These are phyloP conservation scores for Jimgerdemannia lactiflua DNA, from an alignment of 192 early-diverging fungal genomes.

Conservation along the genomic window DNA sequence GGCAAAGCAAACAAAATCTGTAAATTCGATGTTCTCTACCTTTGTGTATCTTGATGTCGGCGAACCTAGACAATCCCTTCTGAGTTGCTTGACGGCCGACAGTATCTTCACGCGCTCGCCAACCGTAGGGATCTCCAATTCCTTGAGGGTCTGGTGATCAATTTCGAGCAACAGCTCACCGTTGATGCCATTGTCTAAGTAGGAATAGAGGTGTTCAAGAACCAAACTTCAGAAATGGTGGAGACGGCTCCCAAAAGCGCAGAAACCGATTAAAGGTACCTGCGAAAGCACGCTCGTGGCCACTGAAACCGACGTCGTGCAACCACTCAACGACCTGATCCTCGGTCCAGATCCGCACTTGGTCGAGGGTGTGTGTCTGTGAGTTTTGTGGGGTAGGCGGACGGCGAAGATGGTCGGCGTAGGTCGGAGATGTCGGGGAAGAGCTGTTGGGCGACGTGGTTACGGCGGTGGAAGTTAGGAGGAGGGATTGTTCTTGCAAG, in stretches of 20 bases:
- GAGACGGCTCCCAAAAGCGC: not conserved
- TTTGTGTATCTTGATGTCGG: not conserved
- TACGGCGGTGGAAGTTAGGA: not conserved
- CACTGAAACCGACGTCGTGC: constrained; percentile 8
- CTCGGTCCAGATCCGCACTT: constrained; percentile 28
- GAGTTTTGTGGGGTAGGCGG: not conserved
- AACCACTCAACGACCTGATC: constrained; percentile 33
- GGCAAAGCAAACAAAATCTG: too few species aligned
- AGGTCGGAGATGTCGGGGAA: constrained; percentile 34
- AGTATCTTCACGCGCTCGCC: constrained; percentile 84
- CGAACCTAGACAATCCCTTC: constrained; percentile 47
- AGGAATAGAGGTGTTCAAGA: not conserved
- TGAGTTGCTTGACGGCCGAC: constrained; percentile 69
- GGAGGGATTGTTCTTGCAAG: not conserved
- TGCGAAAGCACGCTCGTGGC: constrained; percentile 20
- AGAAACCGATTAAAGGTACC: constrained; percentile 9
- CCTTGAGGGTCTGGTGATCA: constrained; percentile 76
- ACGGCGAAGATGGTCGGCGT: constrained; percentile 13
- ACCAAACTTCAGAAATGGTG: not conserved
- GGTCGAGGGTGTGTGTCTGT: constrained; percentile 18
- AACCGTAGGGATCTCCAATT: constrained; percentile 76
- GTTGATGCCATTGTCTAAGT: constrained; percentile 71
- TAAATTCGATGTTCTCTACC: not conserved
- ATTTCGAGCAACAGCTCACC: constrained; percentile 85
- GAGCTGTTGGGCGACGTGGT: not conserved